Conservation (phyloP, 371 early-diverging fungal genomes). For the Lichtheimia corymbifera region DNA sequence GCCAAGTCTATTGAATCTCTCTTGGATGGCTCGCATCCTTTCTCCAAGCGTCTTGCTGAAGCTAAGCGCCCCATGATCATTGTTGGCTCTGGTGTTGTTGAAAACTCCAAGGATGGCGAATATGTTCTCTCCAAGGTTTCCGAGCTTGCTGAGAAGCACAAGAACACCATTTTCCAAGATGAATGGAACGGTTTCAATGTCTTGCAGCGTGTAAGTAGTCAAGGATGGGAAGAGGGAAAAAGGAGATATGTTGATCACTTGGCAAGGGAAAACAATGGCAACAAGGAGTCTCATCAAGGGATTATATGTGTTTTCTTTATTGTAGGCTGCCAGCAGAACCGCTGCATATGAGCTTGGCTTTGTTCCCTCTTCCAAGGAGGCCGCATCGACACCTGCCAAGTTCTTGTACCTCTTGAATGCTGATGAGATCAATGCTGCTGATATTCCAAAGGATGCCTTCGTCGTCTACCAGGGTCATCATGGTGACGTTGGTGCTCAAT, state of each 20-base stretch:
- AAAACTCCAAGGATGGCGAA: slow-evolving; percentile 71
- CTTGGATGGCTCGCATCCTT: slow-evolving; percentile 71
- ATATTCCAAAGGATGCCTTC: slow-evolving; percentile 89
- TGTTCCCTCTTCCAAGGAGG: slow-evolving; percentile 56
- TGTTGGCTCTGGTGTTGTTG: slow-evolving; percentile 83
- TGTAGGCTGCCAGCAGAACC: slow-evolving; percentile 79
- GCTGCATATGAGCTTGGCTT: slow-evolving; percentile 94
- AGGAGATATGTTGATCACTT: background rate
- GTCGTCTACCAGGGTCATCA: slow-evolving; percentile 99
- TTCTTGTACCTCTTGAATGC: slow-evolving; percentile 93
- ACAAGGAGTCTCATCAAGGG: background rate
- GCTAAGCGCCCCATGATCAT: slow-evolving; percentile 94
- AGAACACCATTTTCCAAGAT: slow-evolving; percentile 70
- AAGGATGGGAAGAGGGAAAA: background rate
- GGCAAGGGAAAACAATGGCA: background rate
- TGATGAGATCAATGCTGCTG: slow-evolving; percentile 76
- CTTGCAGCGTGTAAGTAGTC: slow-evolving; percentile 75
- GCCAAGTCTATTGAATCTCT: slow-evolving; percentile 72
- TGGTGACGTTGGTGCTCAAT: slow-evolving; percentile 94
- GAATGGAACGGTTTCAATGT: slow-evolving; percentile 91
- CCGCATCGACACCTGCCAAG: slow-evolving; percentile 51
- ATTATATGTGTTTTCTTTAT: background rate
- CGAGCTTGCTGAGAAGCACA: slow-evolving; percentile 68
- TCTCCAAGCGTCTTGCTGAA: slow-evolving; percentile 71
- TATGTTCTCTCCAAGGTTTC: slow-evolving; percentile 71